These are phyloP conservation scores for Fusarium sp. DNA, from an alignment of 2,329 filamentous ascomycete species.

Conservation along the genomic window DNA sequence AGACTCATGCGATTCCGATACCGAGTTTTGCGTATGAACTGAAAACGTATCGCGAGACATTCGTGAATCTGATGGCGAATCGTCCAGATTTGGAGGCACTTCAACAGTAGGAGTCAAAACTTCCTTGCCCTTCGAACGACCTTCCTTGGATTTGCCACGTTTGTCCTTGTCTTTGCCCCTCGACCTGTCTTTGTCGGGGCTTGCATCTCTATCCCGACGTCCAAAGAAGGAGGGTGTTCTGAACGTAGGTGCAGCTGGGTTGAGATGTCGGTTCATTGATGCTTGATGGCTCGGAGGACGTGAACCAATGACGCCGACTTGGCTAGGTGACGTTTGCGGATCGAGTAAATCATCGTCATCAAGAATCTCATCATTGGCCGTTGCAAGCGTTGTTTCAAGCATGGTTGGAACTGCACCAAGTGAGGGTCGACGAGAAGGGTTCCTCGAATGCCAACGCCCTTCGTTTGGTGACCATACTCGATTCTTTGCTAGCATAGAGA, in stretches of 20 bases:
- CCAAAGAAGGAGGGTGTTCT: slow-evolving; percentile 78
- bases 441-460: slow-evolving; percentile 68
- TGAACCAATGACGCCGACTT: slow-evolving; percentile 83
- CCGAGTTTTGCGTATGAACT: slow-evolving; percentile 69
- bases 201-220: slow-evolving; percentile 55
- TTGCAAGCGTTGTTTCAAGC: slow-evolving; percentile 71
- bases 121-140: slow-evolving; percentile 57
- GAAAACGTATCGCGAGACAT: slow-evolving; percentile 70
- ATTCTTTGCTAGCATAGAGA: slow-evolving; percentile 63
- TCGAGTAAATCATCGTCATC: slow-evolving; percentile 68
- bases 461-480: slow-evolving; percentile 76
- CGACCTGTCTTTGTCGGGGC: slow-evolving; percentile 42
- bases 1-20: slow-evolving; percentile 72
- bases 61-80: slow-evolving; percentile 66
- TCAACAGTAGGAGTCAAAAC: slow-evolving; percentile 57
- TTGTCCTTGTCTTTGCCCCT: slow-evolving; percentile 54
- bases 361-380: slow-evolving; percentile 74
- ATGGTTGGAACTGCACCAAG: slow-evolving; percentile 80
- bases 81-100: slow-evolving; percentile 55
- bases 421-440: slow-evolving; percentile 84
- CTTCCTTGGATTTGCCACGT: slow-evolving; percentile 53
- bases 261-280: slow-evolving; percentile 74
- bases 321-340: slow-evolving; percentile 66
- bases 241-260: slow-evolving; percentile 91
- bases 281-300: slow-evolving; percentile 66